Conservation (phyloP, 2,329 filamentous ascomycete genomes). For the Botrytis sinoallii region DNA sequence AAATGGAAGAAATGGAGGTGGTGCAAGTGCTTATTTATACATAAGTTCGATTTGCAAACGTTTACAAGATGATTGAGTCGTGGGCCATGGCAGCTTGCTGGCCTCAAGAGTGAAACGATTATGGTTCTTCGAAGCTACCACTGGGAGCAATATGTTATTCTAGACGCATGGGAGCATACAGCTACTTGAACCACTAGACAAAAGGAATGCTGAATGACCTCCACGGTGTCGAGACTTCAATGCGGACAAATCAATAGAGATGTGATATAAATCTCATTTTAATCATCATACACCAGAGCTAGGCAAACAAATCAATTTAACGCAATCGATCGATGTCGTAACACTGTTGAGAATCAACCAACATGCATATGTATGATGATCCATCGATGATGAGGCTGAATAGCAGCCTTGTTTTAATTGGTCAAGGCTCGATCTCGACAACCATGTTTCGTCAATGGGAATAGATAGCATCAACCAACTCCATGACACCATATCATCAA, state of each 20-base stretch:
- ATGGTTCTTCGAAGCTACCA: neutral
- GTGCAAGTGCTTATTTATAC: neutral
- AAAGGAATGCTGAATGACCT: neutral
- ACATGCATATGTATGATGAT: neutral
- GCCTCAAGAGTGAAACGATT: neutral
- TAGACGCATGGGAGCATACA: neutral
- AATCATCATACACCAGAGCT: neutral
- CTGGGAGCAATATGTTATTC: neutral
- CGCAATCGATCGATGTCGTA: neutral
- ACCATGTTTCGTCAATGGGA: neutral
- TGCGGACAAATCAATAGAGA: neutral
- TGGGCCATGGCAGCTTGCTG: neutral
- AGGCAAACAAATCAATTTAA: neutral
- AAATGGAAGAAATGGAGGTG: neutral
- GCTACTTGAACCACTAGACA: neutral
- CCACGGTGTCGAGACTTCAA: neutral
- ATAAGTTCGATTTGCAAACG: neutral
- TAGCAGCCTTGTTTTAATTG: neutral
- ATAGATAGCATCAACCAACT: neutral
- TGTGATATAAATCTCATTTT: neutral
- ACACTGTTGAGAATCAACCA: neutral
- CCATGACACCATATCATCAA: slow-evolving; percentile 18
- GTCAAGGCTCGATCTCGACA: neutral
- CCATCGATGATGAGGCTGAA: neutral
- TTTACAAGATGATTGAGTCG: neutral